Conservation (phyloP, 2,329 filamentous ascomycete species). For the Nemania serpens region DNA sequence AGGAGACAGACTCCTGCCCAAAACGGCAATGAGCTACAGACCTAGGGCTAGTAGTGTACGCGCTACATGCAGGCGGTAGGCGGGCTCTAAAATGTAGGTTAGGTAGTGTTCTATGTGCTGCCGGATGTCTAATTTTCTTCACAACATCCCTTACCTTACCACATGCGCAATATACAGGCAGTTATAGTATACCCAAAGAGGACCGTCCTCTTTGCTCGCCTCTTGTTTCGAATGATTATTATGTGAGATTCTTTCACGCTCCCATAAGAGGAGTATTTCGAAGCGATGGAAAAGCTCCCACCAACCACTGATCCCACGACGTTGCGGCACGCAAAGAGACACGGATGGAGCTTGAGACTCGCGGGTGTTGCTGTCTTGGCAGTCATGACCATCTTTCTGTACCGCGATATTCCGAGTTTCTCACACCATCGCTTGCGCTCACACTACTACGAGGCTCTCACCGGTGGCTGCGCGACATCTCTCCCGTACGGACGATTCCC, state of each 20-base stretch:
- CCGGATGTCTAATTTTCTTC: too few species aligned
- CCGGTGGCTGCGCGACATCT: conserved; percentile 7
- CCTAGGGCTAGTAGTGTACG: too few species aligned
- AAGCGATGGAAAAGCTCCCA: conserved; percentile 15
- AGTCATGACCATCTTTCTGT: conserved; percentile 15
- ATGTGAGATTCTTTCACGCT: not conserved
- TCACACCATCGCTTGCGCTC: conserved; percentile 29
- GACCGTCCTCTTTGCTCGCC: too few species aligned
- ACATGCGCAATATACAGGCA: too few species aligned
- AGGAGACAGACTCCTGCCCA: not conserved
- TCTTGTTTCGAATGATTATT: too few species aligned
- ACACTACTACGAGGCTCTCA: conserved; percentile 30
- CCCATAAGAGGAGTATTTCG: not conserved
- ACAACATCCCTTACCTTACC: too few species aligned
- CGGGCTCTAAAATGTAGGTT: too few species aligned
- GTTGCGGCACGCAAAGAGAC: not conserved
- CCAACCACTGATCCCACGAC: not conserved
- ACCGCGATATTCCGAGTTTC: conserved; percentile 24
- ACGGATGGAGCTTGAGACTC: conserved; percentile 6
- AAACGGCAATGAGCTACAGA: conserved; percentile 9
- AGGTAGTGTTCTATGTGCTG: too few species aligned
- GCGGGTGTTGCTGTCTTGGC: conserved; percentile 11
- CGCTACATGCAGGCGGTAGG: too few species aligned
- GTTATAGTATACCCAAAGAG: too few species aligned
- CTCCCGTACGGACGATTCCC: conserved; percentile 48